Evolutionary conservation across 352 stramenopile species (phyloP).

Genomic region (Blastocystis sp.): DNA sequence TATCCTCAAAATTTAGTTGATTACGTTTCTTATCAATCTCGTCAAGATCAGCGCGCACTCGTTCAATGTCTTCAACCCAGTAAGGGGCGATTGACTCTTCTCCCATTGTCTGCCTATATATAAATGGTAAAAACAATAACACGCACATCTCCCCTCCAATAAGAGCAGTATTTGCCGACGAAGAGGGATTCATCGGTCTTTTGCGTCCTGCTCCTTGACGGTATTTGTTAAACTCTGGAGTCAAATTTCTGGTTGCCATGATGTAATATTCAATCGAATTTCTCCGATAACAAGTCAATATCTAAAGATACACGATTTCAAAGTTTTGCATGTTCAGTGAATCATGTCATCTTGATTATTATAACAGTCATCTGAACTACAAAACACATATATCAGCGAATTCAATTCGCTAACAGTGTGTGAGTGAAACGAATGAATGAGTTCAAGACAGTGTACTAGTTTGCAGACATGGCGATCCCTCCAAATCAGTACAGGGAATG

Average conservation of each 20-base stretch:
- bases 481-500: too few relatives aligned
- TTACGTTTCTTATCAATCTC: conserved; percentile 60
- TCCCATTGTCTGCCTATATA: neutral
- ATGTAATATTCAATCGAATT: neutral
- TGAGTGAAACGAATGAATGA: too few relatives aligned
- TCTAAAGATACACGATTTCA: conserved; percentile 10
- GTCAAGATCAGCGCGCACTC: conserved; percentile 43
- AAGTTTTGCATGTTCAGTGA: neutral
- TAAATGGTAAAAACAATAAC: neutral
- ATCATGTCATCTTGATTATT: neutral
- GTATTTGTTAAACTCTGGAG: conserved; percentile 62
- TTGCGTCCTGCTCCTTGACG: conserved; percentile 44
- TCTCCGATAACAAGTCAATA: neutral
- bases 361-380: neutral
- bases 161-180: conserved; percentile 35
- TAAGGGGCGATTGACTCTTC: conserved; percentile 59
- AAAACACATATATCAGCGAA: too few relatives aligned
- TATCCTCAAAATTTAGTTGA: neutral
- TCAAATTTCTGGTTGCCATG: conserved; percentile 62
- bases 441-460: too few relatives aligned
- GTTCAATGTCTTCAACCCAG: conserved; percentile 63
- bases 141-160: conserved; percentile 19
- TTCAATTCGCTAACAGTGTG: too few relatives aligned
- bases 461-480: too few relatives aligned
- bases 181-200: conserved; percentile 30